These are phyloP conservation scores for Nakazawaea populi DNA, from an alignment of 805 yeast genomes.

Conservation along the genomic window DNA sequence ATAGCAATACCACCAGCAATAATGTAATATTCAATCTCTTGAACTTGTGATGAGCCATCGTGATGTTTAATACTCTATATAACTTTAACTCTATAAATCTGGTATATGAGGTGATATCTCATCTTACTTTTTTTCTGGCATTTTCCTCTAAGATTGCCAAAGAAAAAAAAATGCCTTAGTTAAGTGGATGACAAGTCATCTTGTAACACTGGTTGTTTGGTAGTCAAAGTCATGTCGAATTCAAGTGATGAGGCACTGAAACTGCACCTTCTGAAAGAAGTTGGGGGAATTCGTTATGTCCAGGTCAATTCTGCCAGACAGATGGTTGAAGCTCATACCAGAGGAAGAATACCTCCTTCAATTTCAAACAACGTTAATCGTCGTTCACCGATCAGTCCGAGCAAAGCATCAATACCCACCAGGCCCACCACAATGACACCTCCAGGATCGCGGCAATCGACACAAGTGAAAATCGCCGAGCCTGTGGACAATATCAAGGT, in stretches of 20 bases:
- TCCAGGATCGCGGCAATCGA: neutral
- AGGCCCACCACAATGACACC: constrained; percentile 10
- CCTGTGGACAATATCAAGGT: constrained; percentile 1
- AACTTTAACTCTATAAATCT: too few relatives aligned
- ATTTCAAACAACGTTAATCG: too few relatives aligned
- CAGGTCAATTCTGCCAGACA: constrained; percentile 60
- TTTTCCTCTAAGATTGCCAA: too few relatives aligned
- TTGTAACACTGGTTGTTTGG: too few relatives aligned
- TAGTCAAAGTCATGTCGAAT: neutral
- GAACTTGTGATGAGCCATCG: constrained; percentile 1
- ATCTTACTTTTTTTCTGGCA: too few relatives aligned
- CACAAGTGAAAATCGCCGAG: neutral
- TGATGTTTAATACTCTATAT: too few relatives aligned
- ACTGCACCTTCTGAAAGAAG: neutral
- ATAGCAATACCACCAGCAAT: constrained; percentile 14
- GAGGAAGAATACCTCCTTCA: constrained; percentile 28
- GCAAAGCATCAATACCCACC: neutral
- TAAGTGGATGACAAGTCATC: too few relatives aligned
- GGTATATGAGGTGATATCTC: too few relatives aligned
- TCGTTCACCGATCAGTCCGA: too few relatives aligned
- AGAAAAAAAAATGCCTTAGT: too few relatives aligned
- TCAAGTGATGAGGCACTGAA: neutral
- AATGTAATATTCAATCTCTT: constrained; percentile 3
- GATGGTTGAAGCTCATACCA: constrained; percentile 46
- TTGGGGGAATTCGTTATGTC: constrained; percentile 23